Evolutionary conservation across 106 monocot genomes (phyloP).

Genomic region (Gastrodia elata): DNA sequence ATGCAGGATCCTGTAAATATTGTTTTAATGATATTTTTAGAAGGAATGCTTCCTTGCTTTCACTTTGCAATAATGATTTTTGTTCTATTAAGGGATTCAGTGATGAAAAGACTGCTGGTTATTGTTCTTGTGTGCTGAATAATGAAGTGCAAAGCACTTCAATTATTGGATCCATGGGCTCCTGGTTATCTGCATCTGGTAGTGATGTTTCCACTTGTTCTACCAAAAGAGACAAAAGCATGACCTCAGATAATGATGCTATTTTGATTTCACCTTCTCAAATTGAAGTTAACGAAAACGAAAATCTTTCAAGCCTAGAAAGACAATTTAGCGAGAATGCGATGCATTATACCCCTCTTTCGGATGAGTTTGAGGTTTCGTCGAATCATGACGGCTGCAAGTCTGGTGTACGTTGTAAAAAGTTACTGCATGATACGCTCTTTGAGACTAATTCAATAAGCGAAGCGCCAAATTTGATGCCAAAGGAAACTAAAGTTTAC

Average conservation of each 20-base stretch:
- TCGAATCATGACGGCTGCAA: not conserved
- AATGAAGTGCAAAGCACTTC: slow-evolving; percentile 1
- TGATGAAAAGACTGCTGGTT: slow-evolving; percentile 8
- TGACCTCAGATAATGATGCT: slow-evolving; percentile 9
- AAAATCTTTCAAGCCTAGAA: slow-evolving; percentile 12
- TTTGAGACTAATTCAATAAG: not conserved
- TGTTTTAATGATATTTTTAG: slow-evolving; percentile 13
- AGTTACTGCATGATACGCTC: slow-evolving; percentile 1
- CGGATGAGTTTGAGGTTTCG: slow-evolving; percentile 30
- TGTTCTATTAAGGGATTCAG: slow-evolving; percentile 22
- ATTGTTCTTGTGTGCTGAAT: not conserved
- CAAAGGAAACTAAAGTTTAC: slow-evolving; percentile 9
- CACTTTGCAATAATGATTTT: slow-evolving; percentile 19
- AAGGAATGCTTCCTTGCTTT: slow-evolving; percentile 43
- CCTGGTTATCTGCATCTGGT: slow-evolving; percentile 12
- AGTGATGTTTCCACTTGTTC: not conserved
- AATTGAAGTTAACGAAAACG: not conserved
- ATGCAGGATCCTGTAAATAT: not conserved
- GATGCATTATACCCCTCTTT: not conserved
- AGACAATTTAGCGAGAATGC: slow-evolving; percentile 7
- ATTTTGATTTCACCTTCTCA: slow-evolving; percentile 12
- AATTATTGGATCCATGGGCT: not conserved
- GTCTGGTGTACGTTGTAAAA: not conserved
- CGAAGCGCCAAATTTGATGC: not conserved
- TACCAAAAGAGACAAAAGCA: not conserved